Evolutionary conservation across 1,284 basidiomycete genomes (phyloP).

Genomic region (Cerioporus squamosus): DNA sequence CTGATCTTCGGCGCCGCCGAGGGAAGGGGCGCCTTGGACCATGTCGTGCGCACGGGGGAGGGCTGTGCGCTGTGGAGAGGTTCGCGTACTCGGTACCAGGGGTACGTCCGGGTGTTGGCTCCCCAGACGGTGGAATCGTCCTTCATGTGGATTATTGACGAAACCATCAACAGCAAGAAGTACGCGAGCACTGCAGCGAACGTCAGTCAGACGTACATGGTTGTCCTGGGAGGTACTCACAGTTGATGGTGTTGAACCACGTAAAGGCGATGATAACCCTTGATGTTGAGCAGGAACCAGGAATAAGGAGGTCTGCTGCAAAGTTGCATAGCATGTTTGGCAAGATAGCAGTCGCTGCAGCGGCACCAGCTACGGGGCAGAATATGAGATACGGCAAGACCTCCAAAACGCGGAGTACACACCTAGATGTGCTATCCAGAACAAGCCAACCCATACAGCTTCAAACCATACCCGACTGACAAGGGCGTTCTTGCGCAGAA

Average conservation of each 20-base stretch:
- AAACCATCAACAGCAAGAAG: conserved; percentile 41
- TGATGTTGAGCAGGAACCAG: conserved; percentile 56
- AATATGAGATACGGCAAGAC: background rate
- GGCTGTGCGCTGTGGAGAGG: conserved; percentile 28
- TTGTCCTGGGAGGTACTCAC: conserved; percentile 38
- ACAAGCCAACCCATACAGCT: conserved; percentile 60
- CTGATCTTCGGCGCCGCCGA: conserved; percentile 19
- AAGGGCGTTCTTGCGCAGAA: conserved; percentile 53
- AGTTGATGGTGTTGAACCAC: conserved; percentile 59
- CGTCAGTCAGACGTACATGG: background rate
- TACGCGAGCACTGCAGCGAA: conserved; percentile 47
- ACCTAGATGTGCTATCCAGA: conserved; percentile 68
- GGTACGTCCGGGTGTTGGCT: conserved; percentile 52
- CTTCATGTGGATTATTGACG: conserved; percentile 39
- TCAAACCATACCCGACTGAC: conserved; percentile 75
- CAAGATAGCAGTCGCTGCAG: conserved; percentile 45
- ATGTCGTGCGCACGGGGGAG: conserved; percentile 26
- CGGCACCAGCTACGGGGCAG: conserved; percentile 47
- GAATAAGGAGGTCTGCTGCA: conserved; percentile 22
- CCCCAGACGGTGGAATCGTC: conserved; percentile 57
- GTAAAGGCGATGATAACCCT: conserved; percentile 63
- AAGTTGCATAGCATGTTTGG: conserved; percentile 40
- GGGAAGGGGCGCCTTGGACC: conserved; percentile 25
- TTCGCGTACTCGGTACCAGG: conserved; percentile 32
- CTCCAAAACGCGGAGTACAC: conserved; percentile 26